Base-by-base conservation (phyloP, 1,139 yeast genomes). In the Pichia sorboxylosa region DNA sequence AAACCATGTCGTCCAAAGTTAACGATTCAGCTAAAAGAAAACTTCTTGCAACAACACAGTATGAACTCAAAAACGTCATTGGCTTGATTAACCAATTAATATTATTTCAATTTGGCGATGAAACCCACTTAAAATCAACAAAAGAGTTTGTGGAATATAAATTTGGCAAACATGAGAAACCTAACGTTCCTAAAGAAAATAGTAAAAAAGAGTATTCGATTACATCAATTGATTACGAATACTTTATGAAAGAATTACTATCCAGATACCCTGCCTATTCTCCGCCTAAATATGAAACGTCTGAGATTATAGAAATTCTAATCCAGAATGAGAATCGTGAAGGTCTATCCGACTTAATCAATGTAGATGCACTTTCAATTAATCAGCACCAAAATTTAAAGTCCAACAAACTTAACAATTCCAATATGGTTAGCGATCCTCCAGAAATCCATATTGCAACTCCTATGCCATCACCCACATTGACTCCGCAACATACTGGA, bases 401-500 rank as follows among this genome's bases (percentile, higher is more conserved):
- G 24, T 32, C 30, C 13, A 34, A 27, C 8, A 37, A 31, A 22
- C 29, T 32, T 14, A 30, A 24, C 13, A 13, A 21, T 11, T 14
- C 21, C 4, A 29, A 19, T 5, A 15, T 32, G 5, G 21, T 15
- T 17, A 81, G 77, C 38, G 36, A 36, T 9, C 55, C 55, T 7
- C 59, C 58, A 0, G 52, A 70, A 1, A 59, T 79, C 3, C 94
- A 85, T 52, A 66, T 85, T 13, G 87, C 94, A 0, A 84, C 95
- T 0, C 95, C 94, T 0, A 82, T 80, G 0, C 92, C 94, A 1
- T 80, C 94, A 0, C 94, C 94, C 0, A 78, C 82, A 0, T 54
- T 72, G 8, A 69, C 79, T 1, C 85, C 93, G 1, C 56, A 51
- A 24, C 54, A 48, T 28, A 50, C 56, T 0, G 17, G 61, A 32